Evolutionary conservation across 2,329 filamentous ascomycete species (phyloP), one percentile per base, ranked within the genome.

Genomic region (Aspergillus sp.): DNA sequence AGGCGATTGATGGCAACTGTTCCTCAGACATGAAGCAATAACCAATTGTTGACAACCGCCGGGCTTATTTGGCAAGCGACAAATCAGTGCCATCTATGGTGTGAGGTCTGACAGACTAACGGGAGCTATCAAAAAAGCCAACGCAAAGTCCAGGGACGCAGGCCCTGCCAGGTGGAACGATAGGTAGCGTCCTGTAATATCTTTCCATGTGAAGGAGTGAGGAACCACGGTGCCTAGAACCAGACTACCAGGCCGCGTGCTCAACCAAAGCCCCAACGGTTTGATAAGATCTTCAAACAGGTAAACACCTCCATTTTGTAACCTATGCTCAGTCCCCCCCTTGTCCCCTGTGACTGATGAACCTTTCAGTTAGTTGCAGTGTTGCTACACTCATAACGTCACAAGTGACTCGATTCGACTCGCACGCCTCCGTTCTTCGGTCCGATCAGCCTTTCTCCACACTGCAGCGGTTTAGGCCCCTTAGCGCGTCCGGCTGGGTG

Each of bases 221-320:
- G 51, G 27, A 53, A 58, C 59, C 48, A 58, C 49, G 55, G 56
- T 52, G 51, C 59, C 51, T 47, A 46, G 30, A 17, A 27, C 48
- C 48, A 46, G 27, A 45, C 55, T 47, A 30, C 20, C 42, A 46
- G 19, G 52, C 33, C 41, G 45, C 54, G 27, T 46, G 34, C 56
- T 56, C 56, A 59, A 61, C 58, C 58, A 39, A 34, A 40, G 39
- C 39, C 56, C 60, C 58, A 59, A 62, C 56, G 34, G n/a, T 53
- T 55, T 51, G 58, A 59, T 58, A 61, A 58, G 60, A 60, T 58
- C 56, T 48, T 53, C 44, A 56, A 47, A 44, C 37, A 55, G 37
- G 53, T 24, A 51, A 20, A 13, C 17, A n/a, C 11, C 44, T 12
- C 9, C 41, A 39, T 15, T 46, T 48, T n/a, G 53, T 41, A n/a